These are phyloP conservation scores for Mucor plumbeus DNA, from an alignment of 371 early-diverging fungal species.

Conservation along the genomic window DNA sequence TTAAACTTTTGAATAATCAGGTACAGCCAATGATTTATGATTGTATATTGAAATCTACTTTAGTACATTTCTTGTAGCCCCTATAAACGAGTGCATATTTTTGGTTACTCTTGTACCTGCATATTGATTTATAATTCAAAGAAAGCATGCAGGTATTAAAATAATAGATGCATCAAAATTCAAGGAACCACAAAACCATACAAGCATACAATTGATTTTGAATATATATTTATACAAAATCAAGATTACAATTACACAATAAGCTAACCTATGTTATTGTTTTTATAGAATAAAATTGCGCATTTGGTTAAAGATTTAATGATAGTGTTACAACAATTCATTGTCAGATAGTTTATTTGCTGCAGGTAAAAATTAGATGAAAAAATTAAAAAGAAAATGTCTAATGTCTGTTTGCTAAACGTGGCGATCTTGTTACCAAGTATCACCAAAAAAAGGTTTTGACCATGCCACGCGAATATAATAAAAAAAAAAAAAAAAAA, in stretches of 20 bases:
- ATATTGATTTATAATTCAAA: background rate
- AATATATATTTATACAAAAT: background rate
- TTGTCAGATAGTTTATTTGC: background rate
- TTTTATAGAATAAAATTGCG: background rate
- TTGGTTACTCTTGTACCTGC: background rate
- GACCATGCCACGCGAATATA: slow-evolving; percentile 7
- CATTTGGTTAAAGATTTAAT: background rate
- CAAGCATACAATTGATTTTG: background rate
- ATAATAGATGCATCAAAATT: background rate
- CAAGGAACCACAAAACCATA: background rate
- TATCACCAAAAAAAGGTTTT: slow-evolving; percentile 8
- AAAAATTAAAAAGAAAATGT: background rate
- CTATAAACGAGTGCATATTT: no score
- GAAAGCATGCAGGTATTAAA: background rate
- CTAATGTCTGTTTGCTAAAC: slow-evolving; percentile 5
- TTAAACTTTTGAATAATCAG: no score
- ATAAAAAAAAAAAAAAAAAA: background rate
- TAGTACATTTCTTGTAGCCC: no score
- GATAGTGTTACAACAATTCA: background rate
- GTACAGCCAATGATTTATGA: no score
- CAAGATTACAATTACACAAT: background rate
- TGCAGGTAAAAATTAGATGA: background rate
- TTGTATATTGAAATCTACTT: no score
- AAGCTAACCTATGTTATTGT: background rate
- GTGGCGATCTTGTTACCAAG: slow-evolving; percentile 7